Conservation (phyloP, 2,329 filamentous ascomycete species). For the Aphanoascus verrucosus region DNA sequence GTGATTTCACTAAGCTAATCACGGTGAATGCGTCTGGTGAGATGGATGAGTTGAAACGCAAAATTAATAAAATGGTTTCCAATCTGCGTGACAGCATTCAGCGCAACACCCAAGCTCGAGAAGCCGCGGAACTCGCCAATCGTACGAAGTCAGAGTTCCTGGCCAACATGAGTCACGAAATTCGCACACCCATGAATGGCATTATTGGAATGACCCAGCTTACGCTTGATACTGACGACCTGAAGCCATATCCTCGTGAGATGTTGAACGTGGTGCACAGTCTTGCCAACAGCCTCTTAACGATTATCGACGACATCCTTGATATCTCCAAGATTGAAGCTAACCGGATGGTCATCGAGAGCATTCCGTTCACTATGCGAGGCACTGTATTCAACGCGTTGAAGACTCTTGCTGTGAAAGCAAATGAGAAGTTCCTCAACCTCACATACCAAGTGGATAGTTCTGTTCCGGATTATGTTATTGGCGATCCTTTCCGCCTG, state of each 20-base stretch:
- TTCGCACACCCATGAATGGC: conserved; percentile 92
- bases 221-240: conserved; percentile 85
- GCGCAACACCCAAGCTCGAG: conserved; percentile 86
- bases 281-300: conserved; percentile 86
- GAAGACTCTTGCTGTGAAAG: conserved; percentile 93
- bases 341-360: conserved; percentile 95
- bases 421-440: conserved; percentile 88
- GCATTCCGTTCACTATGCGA: conserved; percentile 88
- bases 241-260: conserved; percentile 90
- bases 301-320: conserved; percentile 78
- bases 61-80: conserved; percentile 99
- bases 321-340: conserved; percentile 75
- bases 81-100: conserved; percentile 93
- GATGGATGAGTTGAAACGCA: conserved; percentile 97
- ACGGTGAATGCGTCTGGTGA: conserved; percentile 95
- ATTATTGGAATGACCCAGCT: conserved; percentile 98
- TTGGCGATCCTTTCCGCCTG: conserved; percentile 91
- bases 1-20: conserved; percentile 93
- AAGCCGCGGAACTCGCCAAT: conserved; percentile 91
- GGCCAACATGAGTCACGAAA: conserved; percentile 98
- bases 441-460: conserved; percentile 89
- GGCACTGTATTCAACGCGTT: conserved; percentile 94
- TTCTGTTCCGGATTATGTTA: conserved; percentile 85
- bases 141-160: conserved; percentile 98
- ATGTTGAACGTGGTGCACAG: conserved; percentile 99